phyloP scores from a whole-genome alignment of 805 yeast genomes.

The Starmera amethionina region DNA sequence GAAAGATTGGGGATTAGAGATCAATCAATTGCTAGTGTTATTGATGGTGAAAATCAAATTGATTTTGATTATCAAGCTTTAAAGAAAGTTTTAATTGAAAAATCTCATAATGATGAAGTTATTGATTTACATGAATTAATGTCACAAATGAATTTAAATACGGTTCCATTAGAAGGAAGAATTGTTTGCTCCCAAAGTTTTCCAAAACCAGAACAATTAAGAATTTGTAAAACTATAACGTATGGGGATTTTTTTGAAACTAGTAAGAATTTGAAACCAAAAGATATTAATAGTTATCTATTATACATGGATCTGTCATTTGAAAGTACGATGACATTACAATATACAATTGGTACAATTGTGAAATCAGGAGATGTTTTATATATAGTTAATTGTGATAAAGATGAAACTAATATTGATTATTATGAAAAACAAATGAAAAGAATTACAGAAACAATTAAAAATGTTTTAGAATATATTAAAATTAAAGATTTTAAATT shows the following conservation, averaged over 20 bases:
- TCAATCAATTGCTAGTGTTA: slow-evolving; percentile 11
- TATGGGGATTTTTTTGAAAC: slow-evolving; percentile 53
- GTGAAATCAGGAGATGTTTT: slow-evolving; percentile 75
- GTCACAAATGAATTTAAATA: slow-evolving; percentile 6
- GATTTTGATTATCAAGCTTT: slow-evolving; percentile 11
- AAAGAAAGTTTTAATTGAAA: slow-evolving; percentile 11
- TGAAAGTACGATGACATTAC: slow-evolving; percentile 75
- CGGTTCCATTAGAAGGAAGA: slow-evolving; percentile 31
- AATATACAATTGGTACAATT: slow-evolving; percentile 82
- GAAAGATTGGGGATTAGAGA: slow-evolving; percentile 28
- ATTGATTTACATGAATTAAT: too few species aligned
- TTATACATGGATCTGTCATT: slow-evolving; percentile 77
- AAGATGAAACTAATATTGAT: slow-evolving; percentile 27
- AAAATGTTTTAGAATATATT: slow-evolving; percentile 7
- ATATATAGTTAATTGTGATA: slow-evolving; percentile 49
- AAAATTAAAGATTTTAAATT: slow-evolving; percentile 11
- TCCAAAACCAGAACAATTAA: slow-evolving; percentile 38
- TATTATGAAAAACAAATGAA: slow-evolving; percentile 8
- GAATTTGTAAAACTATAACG: slow-evolving; percentile 61
- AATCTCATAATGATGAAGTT: slow-evolving; percentile 4
- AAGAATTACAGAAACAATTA: slow-evolving; percentile 5
- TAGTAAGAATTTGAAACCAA: slow-evolving; percentile 7
- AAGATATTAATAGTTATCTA: slow-evolving; percentile 47
- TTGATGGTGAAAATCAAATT: slow-evolving; percentile 12
- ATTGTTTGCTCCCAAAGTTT: slow-evolving; percentile 48